Percentiles rank a stretch among this genome's conserved stretches.
Evolutionary conservation across 1,284 basidiomycete species (phyloP).

Genomic region (Nidula niveotomentosa): DNA sequence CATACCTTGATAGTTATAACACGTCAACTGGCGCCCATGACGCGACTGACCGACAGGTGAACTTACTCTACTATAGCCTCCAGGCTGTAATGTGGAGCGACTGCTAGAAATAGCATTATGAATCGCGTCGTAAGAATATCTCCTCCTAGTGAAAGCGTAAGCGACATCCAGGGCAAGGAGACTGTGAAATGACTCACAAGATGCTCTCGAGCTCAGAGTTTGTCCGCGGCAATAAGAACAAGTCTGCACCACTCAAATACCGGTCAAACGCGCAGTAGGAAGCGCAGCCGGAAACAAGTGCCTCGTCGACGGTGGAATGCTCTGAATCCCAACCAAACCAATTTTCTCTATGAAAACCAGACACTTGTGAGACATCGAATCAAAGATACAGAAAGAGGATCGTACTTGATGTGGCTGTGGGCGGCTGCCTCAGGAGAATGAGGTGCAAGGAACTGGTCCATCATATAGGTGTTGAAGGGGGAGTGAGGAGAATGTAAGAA

Average conservation of each 20-base stretch:
- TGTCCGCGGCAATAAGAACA: slow-evolving; percentile 67
- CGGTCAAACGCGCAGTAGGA: slow-evolving; percentile 64
- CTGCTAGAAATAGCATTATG: slow-evolving; percentile 76
- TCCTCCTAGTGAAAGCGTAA: slow-evolving; percentile 39
- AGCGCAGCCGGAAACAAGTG: slow-evolving; percentile 67
- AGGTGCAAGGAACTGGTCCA: slow-evolving; percentile 74
- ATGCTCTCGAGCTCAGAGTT: slow-evolving; percentile 67
- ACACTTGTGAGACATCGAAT: slow-evolving; percentile 11
- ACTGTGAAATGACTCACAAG: slow-evolving; percentile 45
- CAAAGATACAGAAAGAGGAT: slow-evolving; percentile 12
- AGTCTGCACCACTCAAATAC: slow-evolving; percentile 59
- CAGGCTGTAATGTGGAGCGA: slow-evolving; percentile 59
- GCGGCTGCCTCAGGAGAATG: slow-evolving; percentile 73
- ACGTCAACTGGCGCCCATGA: slow-evolving; percentile 7
- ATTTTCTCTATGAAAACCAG: slow-evolving; percentile 52
- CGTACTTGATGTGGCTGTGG: slow-evolving; percentile 66
- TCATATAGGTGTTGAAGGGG: slow-evolving; percentile 14
- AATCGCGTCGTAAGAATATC: slow-evolving; percentile 76
- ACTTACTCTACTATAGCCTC: slow-evolving; percentile 75
- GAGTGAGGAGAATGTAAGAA: slow-evolving; percentile 12
- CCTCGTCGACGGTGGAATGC: slow-evolving; percentile 68
- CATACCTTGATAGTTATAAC: slow-evolving; percentile 48
- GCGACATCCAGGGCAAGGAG: slow-evolving; percentile 8
- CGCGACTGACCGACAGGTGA: slow-evolving; percentile 4
- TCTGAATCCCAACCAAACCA: slow-evolving; percentile 66